Conservation (phyloP, 225 moss, liverwort and hornwort genomes). For the Polytrichum formosum region DNA sequence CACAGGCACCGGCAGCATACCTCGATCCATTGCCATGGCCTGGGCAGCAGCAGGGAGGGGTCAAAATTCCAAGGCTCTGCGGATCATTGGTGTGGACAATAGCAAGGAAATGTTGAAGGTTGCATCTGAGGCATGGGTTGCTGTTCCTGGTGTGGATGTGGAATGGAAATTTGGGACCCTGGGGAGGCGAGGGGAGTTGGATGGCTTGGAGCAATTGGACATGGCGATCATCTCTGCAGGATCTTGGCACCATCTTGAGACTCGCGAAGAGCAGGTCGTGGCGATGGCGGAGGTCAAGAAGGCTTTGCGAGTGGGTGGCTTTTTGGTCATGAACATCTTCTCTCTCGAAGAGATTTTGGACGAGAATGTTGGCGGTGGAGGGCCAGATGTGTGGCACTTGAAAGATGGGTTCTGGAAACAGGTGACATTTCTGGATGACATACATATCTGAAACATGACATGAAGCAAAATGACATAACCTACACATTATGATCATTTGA, state of each 20-base stretch:
- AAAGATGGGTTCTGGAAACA: conserved; percentile 46
- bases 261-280: conserved; percentile 38
- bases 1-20: conserved; percentile 34
- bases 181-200: conserved; percentile 29
- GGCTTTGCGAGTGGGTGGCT: conserved; percentile 25
- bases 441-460: neutral
- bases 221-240: conserved; percentile 38
- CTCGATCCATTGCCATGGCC: conserved; percentile 30
- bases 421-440: conserved; percentile 11
- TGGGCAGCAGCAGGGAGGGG: conserved; percentile 27
- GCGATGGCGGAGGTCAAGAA: conserved; percentile 37
- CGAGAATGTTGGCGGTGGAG: conserved; percentile 26
- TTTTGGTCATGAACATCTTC: conserved; percentile 38
- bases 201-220: conserved; percentile 21
- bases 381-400: conserved; percentile 32
- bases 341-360: conserved; percentile 42
- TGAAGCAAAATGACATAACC: conserved; percentile 3
- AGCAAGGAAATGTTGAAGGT: conserved; percentile 41
- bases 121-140: conserved; percentile 23
- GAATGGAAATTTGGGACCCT: conserved; percentile 34
- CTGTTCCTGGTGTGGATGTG: conserved; percentile 16
- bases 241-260: conserved; percentile 44
- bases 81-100: conserved; percentile 37
- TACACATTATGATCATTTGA: neutral
- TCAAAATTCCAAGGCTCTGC: conserved; percentile 15